Base-by-base conservation (phyloP, 495 filamentous ascomycete genomes). In the Chaetomium cochliodes region DNA sequence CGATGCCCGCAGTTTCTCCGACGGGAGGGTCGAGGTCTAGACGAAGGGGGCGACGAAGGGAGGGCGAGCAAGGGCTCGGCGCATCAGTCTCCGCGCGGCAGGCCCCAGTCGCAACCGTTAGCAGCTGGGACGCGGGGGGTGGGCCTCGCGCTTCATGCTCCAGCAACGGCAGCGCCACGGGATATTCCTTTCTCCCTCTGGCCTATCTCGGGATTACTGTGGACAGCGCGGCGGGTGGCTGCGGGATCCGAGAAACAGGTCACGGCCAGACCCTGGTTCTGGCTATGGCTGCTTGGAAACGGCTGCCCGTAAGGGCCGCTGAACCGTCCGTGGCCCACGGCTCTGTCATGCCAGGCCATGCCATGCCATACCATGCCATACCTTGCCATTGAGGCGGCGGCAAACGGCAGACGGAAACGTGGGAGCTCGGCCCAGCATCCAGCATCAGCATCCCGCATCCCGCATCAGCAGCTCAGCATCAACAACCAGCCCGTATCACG, bases 11-110 rank as follows among this genome's bases (percentile, higher is more conserved):
- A 55, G 58, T 62, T 62, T 67, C 54, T 26, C 66, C 62, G 62
- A 64, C 57, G 46, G 44, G 56, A 39, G 37, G 18, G 52, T 23
- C 28, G 33, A 18, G 42, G 42, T 39, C 65, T 59, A 58, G 64
- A 62, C 59, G 59, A 55, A 22, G 46, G 20, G 60, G 37, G n/a
- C 44, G 41, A 16, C 42, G 25, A 11, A 41, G 51, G 28, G 39
- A 13, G 39, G 6, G 37, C n/a, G 22, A 37, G 5, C 58, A 25
- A 16, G 50, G 39, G n/a, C 42, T 67, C 65, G 61, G 65, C 58
- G 51, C 62, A 50, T 67, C 61, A 28, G 39, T 67, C 57, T 67
- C 65, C 65, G 65, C 54, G 52, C 44, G 55, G 55, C 44, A 33
- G 41, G 23, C 46, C 28, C 28, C 28, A 30, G 28, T 30, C 28